Base-by-base conservation (phyloP, 2,329 filamentous ascomycete species). In the Madurella fahalii region DNA sequence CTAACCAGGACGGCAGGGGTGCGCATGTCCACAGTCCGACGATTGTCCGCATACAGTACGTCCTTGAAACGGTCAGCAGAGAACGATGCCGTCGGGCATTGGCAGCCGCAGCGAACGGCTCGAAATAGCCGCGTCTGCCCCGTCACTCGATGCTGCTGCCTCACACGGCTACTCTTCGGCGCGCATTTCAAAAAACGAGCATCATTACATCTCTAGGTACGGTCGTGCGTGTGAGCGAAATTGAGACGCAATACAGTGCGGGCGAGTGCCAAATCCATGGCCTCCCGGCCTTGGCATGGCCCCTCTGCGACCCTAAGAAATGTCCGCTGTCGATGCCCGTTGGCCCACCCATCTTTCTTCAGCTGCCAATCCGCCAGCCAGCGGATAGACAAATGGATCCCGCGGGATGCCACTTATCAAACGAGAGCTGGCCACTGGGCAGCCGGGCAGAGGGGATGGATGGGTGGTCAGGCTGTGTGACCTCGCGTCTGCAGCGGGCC, bases 371-470 rank as follows among this genome's bases (percentile, higher is more conserved):
- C 34, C 17, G 9, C 18, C 12, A 37, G 34, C 34, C 25, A 37
- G 13, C 34, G 34, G 37, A 37, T 32, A 30, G 7, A 20, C 16
- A 13, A 18, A 12, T 11, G 30, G 13, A 25, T 41, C 20, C 46
- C 52, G 47, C 47, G 42, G 47, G 34, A 54, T 50, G 37, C n/a
- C 40, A 30, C n/a, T 25, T 20, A 30, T 46, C 47, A 47, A 40
- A 18, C 17, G 15, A 39, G 39, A 39, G 40, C n/a, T 12, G 12
- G 16, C 8, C 18, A 45, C 39, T 45, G 45, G 25, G 16, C 46
- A 18, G 40, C 40, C 11, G 17, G 40, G 11, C 18, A 50, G 47
- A 40, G 11, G 17, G 47, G 16, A n/a, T 15, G 11, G 20, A 47
- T 39, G 47, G 34, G 13, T 15, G 9, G 34, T 11, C 34, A 37